Evolutionary conservation across 257 asterid species (phyloP).

Genomic region (Forsythia viridissima): DNA sequence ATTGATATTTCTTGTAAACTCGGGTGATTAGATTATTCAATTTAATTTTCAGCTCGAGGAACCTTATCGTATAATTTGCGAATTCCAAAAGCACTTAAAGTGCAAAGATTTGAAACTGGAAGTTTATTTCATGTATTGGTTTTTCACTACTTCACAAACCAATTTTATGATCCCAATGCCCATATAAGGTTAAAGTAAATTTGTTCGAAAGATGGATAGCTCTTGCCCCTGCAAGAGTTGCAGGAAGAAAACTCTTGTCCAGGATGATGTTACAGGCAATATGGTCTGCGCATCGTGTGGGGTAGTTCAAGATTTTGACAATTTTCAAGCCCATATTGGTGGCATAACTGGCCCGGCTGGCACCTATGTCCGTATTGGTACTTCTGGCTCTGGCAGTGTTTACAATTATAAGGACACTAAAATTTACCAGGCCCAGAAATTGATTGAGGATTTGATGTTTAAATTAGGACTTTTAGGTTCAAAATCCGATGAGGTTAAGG

Average conservation of each 20-base stretch:
- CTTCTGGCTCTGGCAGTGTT: slow-evolving; percentile 50
- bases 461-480: slow-evolving; percentile 44
- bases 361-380: slow-evolving; percentile 52
- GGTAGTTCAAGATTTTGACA: slow-evolving; percentile 48
- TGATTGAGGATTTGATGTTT: slow-evolving; percentile 46
- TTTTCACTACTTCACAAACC: too few relatives aligned
- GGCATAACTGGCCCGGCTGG: slow-evolving; percentile 58
- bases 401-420: slow-evolving; percentile 52
- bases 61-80: too few relatives aligned
- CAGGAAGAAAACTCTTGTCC: slow-evolving; percentile 27
- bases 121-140: too few relatives aligned
- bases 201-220: slow-evolving; percentile 29
- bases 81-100: too few relatives aligned
- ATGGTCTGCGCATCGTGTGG: slow-evolving; percentile 61
- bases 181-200: too few relatives aligned
- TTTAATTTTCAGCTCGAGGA: too few relatives aligned
- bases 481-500: slow-evolving; percentile 46
- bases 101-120: too few relatives aligned
- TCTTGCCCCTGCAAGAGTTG: slow-evolving; percentile 56
- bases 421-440: slow-evolving; percentile 45
- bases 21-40: too few relatives aligned
- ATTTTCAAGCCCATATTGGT: slow-evolving; percentile 49
- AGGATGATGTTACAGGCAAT: slow-evolving; percentile 43
- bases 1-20: too few relatives aligned
- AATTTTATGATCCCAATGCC: too few relatives aligned